These are phyloP conservation scores for Stromatinia cepivora DNA, from an alignment of 2,329 filamentous ascomycete genomes.

Conservation along the genomic window DNA sequence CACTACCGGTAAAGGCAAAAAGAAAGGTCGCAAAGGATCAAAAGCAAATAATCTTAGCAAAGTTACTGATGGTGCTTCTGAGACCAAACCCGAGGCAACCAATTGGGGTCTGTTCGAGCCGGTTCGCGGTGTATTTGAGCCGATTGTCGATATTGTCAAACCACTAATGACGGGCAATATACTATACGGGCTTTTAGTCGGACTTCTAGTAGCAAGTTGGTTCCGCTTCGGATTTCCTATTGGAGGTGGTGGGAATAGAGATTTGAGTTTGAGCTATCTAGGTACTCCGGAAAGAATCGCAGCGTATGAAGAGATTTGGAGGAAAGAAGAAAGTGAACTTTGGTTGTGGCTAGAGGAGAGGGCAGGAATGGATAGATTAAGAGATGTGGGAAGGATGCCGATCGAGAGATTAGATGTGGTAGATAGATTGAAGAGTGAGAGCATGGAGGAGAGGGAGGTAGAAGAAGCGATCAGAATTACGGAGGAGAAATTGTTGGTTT, in stretches of 20 bases:
- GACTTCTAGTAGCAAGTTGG: slow-evolving; percentile 74
- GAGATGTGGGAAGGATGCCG: slow-evolving; percentile 44
- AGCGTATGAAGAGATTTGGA: slow-evolving; percentile 85
- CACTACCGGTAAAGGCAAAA: slow-evolving; percentile 55
- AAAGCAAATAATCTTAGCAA: slow-evolving; percentile 48
- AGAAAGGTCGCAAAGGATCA: slow-evolving; percentile 49
- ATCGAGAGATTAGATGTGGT: slow-evolving; percentile 34
- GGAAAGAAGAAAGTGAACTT: slow-evolving; percentile 42
- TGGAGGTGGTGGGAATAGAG: slow-evolving; percentile 44
- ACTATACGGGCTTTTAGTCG: slow-evolving; percentile 71
- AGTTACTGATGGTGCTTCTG: slow-evolving; percentile 41
- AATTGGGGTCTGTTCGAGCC: slow-evolving; percentile 85
- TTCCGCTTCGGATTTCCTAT: slow-evolving; percentile 59
- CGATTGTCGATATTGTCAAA: slow-evolving; percentile 66
- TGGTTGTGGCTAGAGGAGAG: slow-evolving; percentile 42
- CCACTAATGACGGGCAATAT: slow-evolving; percentile 76
- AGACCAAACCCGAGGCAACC: slow-evolving; percentile 43
- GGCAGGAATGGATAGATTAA: slow-evolving; percentile 71
- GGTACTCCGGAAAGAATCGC: slow-evolving; percentile 64
- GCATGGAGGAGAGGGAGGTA: slow-evolving; percentile 38
- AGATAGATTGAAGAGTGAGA: slow-evolving; percentile 30
- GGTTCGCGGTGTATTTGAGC: slow-evolving; percentile 66
- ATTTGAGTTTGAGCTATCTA: slow-evolving; percentile 44
- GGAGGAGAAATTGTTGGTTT: slow-evolving; percentile 74
- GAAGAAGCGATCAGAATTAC: slow-evolving; percentile 58